Base-by-base conservation (phyloP, 176 grass and related monocot species). In the Oryza rufipogon region DNA sequence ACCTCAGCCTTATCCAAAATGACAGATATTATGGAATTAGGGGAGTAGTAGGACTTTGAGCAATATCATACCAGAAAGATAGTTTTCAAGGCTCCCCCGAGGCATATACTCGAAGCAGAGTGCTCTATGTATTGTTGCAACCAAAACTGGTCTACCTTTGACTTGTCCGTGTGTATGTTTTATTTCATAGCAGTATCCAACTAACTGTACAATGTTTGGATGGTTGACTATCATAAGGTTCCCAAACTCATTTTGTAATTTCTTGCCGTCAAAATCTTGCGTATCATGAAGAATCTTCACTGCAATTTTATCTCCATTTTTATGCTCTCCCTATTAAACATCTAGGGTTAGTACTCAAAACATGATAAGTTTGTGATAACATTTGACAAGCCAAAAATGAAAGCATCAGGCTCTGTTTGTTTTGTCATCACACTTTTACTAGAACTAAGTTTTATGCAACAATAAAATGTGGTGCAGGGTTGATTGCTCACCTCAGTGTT, bases 81-180 rank as follows among this genome's bases (percentile, higher is more conserved):
- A 17, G 10, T 52, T 52, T 13, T 33, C 65, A 69, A 80, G 78
- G 46, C 78, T 80, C 51, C 78, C 78, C 0, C 78, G 25, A 5
- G 68, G 45, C 78, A 69, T 17, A 38, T 69, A 80, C 51, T 80
- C 78, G 1, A 80, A 80, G 65, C 78, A 80, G 64, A 80, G 64
- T 2, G 68, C 10, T 69, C 42, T 28, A 44, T 65, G 41, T 5
- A 79, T 79, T 39, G 4, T 39, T 32, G 13, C 46, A 32, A 64
- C 41, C 28, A 16, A 8, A 32, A 19, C 14, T 28, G 2, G 5
- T 17, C 8, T 7, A 23, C 71, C 45, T 0, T 51, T 17, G 6
- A 5, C 38, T 5, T 1, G 38, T 39, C 38, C 38, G 0, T 5
- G 5, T 39, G 25, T 30, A 51, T 45, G 23, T 4, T 11, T 45